Conservation (phyloP, 306 rosid genomes). For the Acacia crassicarpa region DNA sequence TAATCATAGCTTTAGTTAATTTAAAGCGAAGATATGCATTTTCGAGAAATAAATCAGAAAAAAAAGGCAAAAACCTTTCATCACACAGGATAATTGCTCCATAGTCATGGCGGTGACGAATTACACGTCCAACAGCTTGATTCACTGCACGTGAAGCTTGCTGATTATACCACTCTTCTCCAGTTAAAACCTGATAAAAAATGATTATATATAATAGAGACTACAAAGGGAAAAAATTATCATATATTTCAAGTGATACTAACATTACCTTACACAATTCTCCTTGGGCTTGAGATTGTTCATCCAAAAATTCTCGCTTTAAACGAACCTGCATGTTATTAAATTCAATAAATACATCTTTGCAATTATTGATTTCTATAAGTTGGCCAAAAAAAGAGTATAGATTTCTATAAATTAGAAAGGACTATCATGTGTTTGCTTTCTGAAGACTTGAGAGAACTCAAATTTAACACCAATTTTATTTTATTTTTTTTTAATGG, state of each 20-base stretch:
- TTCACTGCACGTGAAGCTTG: constrained; percentile 97
- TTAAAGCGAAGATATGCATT: constrained; percentile 20
- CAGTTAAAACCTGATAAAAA: constrained; percentile 58
- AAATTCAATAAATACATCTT: constrained; percentile 27
- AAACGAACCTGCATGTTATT: constrained; percentile 70
- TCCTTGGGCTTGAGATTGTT: constrained; percentile 51
- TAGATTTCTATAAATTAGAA: constrained; percentile 1
- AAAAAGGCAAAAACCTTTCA: constrained; percentile 65
- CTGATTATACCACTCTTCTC: constrained; percentile 95
- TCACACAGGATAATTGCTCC: constrained; percentile 94
- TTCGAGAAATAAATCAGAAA: constrained; percentile 19
- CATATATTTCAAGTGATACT: constrained; percentile 21
- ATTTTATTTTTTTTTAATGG: too few relatives aligned
- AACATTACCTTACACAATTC: constrained; percentile 53
- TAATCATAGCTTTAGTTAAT: constrained; percentile 3
- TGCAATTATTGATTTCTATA: background rate
- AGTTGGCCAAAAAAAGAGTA: background rate
- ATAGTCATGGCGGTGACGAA: constrained; percentile 95
- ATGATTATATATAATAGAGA: constrained; percentile 4
- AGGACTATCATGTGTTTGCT: background rate
- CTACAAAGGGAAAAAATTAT: background rate
- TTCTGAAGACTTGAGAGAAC: background rate
- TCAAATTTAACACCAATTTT: too few relatives aligned
- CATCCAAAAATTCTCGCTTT: constrained; percentile 87
- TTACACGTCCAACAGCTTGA: constrained; percentile 97